These are phyloP conservation scores for Hypomontagnella monticulosa DNA, from an alignment of 495 filamentous ascomycete genomes.

Conservation along the genomic window DNA sequence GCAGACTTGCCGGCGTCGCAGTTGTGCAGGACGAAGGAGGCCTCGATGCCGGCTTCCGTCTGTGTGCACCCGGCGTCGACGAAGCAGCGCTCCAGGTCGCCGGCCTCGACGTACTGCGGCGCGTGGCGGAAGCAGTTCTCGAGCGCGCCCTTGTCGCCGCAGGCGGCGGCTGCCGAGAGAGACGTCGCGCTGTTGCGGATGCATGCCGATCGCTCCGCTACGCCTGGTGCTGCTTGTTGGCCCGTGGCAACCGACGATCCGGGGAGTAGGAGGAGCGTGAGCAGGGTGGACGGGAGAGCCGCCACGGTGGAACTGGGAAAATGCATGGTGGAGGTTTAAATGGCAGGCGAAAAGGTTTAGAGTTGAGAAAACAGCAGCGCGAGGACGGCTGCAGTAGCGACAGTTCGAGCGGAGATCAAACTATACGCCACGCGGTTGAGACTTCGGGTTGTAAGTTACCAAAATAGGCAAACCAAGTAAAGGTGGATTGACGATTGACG, in stretches of 20 bases:
- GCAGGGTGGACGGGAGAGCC: constrained; percentile 25
- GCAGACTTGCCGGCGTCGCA: constrained; percentile 39
- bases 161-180: constrained; percentile 47
- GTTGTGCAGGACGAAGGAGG: constrained; percentile 42
- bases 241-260: constrained; percentile 12
- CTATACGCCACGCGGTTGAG: constrained; percentile 1
- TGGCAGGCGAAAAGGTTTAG: not conserved
- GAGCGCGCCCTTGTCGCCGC: constrained; percentile 50
- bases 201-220: constrained; percentile 44
- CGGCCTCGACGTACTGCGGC: constrained; percentile 27
- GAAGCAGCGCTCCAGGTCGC: constrained; percentile 52
- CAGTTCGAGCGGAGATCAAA: not conserved
- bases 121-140: constrained; percentile 46
- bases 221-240: not conserved
- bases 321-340: constrained; percentile 13
- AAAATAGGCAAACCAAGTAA: constrained; percentile 5
- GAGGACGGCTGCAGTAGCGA: too few relatives aligned
- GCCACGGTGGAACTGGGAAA: constrained; percentile 11
- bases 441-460: constrained; percentile 21
- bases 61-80: constrained; percentile 50
- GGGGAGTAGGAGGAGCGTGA: constrained; percentile 25
- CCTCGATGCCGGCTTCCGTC: constrained; percentile 50
- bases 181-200: constrained; percentile 44
- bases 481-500: not conserved
- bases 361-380: not conserved